Base-by-base conservation (phyloP, 495 filamentous ascomycete genomes). In the Glutinoglossum americanum region DNA sequence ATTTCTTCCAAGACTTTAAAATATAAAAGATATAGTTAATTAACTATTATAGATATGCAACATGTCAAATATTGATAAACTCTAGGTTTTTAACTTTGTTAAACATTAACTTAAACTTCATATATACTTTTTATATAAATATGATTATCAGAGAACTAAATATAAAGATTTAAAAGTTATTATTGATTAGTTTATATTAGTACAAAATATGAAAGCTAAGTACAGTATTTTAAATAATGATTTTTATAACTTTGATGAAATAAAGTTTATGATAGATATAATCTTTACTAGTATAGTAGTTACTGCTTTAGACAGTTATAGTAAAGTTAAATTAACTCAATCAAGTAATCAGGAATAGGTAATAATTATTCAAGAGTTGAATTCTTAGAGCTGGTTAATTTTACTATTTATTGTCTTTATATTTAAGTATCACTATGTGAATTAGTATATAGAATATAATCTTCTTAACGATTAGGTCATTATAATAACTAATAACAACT, bases 231-330 rank as follows among this genome's bases (percentile, higher is more conserved):
- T 3, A 7, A 8, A 19, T 3, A n/a, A 53, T 13, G 57, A 60
- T 26, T 54, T 54, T 17, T 61, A 54, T 41, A 61, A 60, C 57
- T 60, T 61, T 45, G 47, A 61, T 47, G 41, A 61, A 47, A n/a
- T 41, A 51, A 41, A 58, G 57, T 60, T 61, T 54, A 54, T 60
- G 44, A 61, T 60, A 45, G 59, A 58, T 30, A 23, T 61, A 4
- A 60, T 54, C 15, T 53, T 26, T 21, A 41, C 25, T 5, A 44
- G 6, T 51, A 41, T 19, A 19, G 59, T 61, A 32, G 57, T 61
- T 27, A 61, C 45, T 54, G 27, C 56, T 0, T 23, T 58, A 15
- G 55, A 61, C 3, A 26, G 3, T 3, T 1, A 21, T 54, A 4
- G n/a, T 54, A n/a, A 8, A 7, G n/a, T 21, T 10, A 54, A 54